Conservation (phyloP, 768 basidiomycete genomes). For the Antrodiella citrinella region DNA sequence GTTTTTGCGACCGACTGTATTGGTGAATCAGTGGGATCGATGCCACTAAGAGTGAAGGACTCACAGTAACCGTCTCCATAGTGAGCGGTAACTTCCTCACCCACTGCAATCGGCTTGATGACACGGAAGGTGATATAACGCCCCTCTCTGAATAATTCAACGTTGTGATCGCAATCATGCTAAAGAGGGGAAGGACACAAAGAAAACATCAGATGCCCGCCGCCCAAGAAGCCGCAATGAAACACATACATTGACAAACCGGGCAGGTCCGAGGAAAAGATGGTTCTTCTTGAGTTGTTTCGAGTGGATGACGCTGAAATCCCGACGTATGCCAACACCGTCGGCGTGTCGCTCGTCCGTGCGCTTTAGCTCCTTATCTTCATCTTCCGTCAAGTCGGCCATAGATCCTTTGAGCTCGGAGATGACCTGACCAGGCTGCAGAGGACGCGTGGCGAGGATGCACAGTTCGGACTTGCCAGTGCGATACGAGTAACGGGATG, state of each 20-base stretch:
- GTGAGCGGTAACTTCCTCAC: slow-evolving; percentile 85
- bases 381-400: slow-evolving; percentile 80
- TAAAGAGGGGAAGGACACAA: slow-evolving; percentile 24
- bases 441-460: slow-evolving; percentile 71
- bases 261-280: slow-evolving; percentile 83
- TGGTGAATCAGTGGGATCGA: slow-evolving; percentile 13
- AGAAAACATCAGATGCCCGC: slow-evolving; percentile 7
- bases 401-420: slow-evolving; percentile 87
- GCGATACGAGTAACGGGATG: slow-evolving; percentile 77
- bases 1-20: slow-evolving; percentile 56
- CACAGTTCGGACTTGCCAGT: slow-evolving; percentile 88
- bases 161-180: slow-evolving; percentile 90
- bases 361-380: slow-evolving; percentile 80
- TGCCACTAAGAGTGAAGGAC: slow-evolving; percentile 24
- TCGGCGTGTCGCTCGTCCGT: slow-evolving; percentile 63
- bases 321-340: slow-evolving; percentile 52
- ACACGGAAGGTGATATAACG: slow-evolving; percentile 86
- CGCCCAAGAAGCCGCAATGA: slow-evolving; percentile 2
- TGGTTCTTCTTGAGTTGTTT: slow-evolving; percentile 90
- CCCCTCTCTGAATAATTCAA: slow-evolving; percentile 82
- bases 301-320: slow-evolving; percentile 89
- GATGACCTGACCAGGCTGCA: slow-evolving; percentile 64
- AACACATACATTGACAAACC: slow-evolving; percentile 79
- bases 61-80: slow-evolving; percentile 88
- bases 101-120: slow-evolving; percentile 65